A percentile compares a stretch with the other conserved stretches of the same genome.
phyloP scores from a whole-genome alignment of 208 protist genomes.

The Angomonas ambiguus region DNA sequence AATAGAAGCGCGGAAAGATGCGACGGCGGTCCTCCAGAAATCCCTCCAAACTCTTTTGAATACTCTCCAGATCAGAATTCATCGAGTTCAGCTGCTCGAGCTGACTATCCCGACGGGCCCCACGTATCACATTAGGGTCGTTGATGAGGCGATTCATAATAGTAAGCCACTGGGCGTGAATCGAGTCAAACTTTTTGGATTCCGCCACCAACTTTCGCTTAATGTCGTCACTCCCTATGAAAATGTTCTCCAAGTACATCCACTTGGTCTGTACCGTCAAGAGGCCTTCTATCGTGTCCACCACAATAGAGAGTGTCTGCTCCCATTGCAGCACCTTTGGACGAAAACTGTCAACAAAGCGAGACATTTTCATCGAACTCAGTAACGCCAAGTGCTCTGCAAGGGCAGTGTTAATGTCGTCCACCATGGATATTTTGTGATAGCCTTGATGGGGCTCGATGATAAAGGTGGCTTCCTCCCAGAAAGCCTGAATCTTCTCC shows the following conservation, averaged over 20 bases:
- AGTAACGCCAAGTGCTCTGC: slow-evolving; percentile 93
- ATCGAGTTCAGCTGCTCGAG: slow-evolving; percentile 92
- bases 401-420: slow-evolving; percentile 93
- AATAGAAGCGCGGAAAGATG: slow-evolving; percentile 98
- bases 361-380: slow-evolving; percentile 95
- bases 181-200: slow-evolving; percentile 93
- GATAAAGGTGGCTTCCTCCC: slow-evolving; percentile 82
- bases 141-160: slow-evolving; percentile 85
- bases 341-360: slow-evolving; percentile 94
- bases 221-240: slow-evolving; percentile 96
- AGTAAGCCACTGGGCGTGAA: slow-evolving; percentile 93
- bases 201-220: slow-evolving; percentile 96
- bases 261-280: slow-evolving; percentile 94
- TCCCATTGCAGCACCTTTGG: slow-evolving; percentile 94
- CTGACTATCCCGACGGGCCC: slow-evolving; percentile 88
- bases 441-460: slow-evolving; percentile 89
- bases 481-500: slow-evolving; percentile 89
- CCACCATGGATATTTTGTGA: slow-evolving; percentile 88
- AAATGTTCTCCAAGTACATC: slow-evolving; percentile 98
- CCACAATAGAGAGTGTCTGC: slow-evolving; percentile 91
- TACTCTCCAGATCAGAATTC: slow-evolving; percentile 93
- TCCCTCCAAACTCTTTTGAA: slow-evolving; percentile 96
- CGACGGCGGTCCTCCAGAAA: slow-evolving; percentile 96
- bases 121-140: slow-evolving; percentile 85
- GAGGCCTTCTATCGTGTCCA: slow-evolving; percentile 92